Evolutionary conservation across 164 flowering plant genomes (phyloP).

Genomic region (Magnolia officinalis): DNA sequence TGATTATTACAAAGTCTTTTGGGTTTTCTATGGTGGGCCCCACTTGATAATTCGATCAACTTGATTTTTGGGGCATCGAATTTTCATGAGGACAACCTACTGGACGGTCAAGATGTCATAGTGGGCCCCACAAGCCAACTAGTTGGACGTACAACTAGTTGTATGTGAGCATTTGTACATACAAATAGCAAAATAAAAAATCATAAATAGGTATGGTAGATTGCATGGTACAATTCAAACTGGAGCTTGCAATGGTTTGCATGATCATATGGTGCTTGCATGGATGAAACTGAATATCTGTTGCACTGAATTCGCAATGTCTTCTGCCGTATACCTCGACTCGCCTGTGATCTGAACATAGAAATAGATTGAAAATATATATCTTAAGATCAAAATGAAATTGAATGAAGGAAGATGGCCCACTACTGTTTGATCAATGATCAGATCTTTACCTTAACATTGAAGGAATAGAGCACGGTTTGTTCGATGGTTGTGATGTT

Average conservation of each 20-base stretch:
- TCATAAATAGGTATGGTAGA: no score
- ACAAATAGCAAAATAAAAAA: no score
- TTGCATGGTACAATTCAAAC: no score
- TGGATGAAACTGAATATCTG: conserved; percentile 86
- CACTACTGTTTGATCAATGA: background rate
- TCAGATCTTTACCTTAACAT: conserved; percentile 60
- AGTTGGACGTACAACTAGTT: no score
- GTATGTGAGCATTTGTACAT: no score
- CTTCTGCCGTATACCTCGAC: conserved; percentile 70
- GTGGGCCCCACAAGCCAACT: no score
- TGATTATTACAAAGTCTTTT: no score
- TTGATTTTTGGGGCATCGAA: no score
- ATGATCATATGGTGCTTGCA: conserved; percentile 41
- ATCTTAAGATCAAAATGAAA: background rate
- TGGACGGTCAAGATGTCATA: no score
- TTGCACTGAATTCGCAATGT: conserved; percentile 83
- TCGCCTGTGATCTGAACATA: conserved; percentile 52
- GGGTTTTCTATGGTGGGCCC: no score
- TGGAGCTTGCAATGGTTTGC: background rate
- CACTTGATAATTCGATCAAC: no score
- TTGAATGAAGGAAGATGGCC: background rate
- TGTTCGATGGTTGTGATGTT: conserved; percentile 96
- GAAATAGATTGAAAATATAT: background rate
- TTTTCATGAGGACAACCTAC: no score
- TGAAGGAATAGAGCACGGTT: conserved; percentile 93